Evolutionary conservation across 495 filamentous ascomycete species (phyloP), one percentile per base, ranked within the genome.

Genomic region (Haplographium delicatum): DNA sequence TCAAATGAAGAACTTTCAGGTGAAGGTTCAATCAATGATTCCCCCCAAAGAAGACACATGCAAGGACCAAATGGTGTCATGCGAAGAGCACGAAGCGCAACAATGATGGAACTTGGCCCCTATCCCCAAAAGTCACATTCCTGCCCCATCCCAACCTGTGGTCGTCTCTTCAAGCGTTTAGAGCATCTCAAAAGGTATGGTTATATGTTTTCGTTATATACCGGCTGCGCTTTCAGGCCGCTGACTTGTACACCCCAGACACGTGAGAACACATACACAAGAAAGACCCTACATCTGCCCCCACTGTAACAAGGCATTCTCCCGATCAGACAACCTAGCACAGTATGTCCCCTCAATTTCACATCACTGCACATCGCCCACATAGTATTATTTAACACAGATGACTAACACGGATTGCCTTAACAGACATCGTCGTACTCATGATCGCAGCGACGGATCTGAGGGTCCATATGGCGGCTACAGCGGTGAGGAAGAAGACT

Each of bases 241-340:
- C 79, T 75, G 67, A 74, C 71, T 67, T 77, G 50, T 57, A 48
- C 50, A 51, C 58, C 45, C 69, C 67, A 96, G 91, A 74, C 93
- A 98, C 76, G 94, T 98, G 68, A 86, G 93, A 68, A 98, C 93
- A 63, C 93, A 98, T 75, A 98, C 93, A 18, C 93, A 98, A 79
- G 93, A 98, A 74, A 85, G 91, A 74, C 93, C 93, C 59, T 98
- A 98, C 69, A 83, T 89, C 60, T 98, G 93, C 78, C 84, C 85
- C 62, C 86, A 94, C 67, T 98, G 93, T 81, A 95, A 84, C 78
- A 97, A 97, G 72, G 93, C 91, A 39, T 98, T 98, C 69, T 96
- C 93, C 39, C 81, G 93, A 63, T 96, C 90, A 59, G 93, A 98
- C 73, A 98, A 98, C 67, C 83, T 98, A 66, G 93, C 93, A 66